phyloP scores from a whole-genome alignment of 2,329 filamentous ascomycete genomes.

The Xylaria sp. region DNA sequence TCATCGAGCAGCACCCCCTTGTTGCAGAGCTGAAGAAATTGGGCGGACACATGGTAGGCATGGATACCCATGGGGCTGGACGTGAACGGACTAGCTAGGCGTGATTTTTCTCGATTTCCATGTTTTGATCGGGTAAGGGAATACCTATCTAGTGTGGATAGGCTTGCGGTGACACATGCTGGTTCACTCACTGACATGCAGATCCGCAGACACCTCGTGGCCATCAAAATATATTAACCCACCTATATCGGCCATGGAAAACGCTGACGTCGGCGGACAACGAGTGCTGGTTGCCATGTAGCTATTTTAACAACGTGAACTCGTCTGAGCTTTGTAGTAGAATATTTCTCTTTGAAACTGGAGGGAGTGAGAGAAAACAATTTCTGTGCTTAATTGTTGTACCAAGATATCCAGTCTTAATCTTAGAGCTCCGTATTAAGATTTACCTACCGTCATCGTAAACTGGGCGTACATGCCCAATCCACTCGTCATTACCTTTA shows the following conservation, averaged over 20 bases:
- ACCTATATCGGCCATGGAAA: background rate
- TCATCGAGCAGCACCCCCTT: background rate
- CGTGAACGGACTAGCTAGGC: background rate
- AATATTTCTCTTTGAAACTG: background rate
- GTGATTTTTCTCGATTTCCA: background rate
- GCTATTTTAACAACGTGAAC: background rate
- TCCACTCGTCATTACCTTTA: background rate
- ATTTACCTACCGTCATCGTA: background rate
- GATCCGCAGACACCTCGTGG: slow-evolving; percentile 8
- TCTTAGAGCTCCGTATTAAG: background rate
- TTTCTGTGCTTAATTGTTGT: background rate
- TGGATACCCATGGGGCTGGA: background rate
- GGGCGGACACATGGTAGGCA: background rate
- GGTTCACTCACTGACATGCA: background rate
- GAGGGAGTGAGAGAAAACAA: no score
- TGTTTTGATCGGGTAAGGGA: background rate
- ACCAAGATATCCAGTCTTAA: background rate
- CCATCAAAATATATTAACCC: background rate
- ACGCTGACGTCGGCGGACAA: background rate
- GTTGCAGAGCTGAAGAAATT: slow-evolving; percentile 3
- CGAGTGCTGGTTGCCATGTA: background rate
- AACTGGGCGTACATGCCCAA: background rate
- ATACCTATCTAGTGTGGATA: background rate
- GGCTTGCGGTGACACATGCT: slow-evolving; percentile 3
- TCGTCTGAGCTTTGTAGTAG: background rate